Percentiles rank a stretch among this genome's conserved stretches.
Conservation (phyloP, 1,139 yeast species). For the Candida sanyaensis region DNA sequence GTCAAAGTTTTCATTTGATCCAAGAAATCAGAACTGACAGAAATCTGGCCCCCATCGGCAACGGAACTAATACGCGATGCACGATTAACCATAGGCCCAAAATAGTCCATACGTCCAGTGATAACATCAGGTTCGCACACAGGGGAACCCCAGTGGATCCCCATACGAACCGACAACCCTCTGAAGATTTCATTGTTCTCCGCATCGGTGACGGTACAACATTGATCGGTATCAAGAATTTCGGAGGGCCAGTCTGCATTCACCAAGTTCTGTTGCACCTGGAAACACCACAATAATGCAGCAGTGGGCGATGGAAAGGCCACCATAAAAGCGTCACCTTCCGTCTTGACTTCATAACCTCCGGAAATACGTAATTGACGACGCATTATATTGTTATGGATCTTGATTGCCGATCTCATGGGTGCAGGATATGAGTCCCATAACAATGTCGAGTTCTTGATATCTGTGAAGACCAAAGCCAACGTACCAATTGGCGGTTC, state of each 20-base stretch:
- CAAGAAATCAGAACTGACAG: constrained; percentile 80
- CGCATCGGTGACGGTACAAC: constrained; percentile 77
- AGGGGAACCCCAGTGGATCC: constrained; percentile 97
- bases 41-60: constrained; percentile 98
- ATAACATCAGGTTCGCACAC: constrained; percentile 95
- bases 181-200: constrained; percentile 66
- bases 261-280: constrained; percentile 82
- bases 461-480: constrained; percentile 97
- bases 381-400: constrained; percentile 93
- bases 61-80: constrained; percentile 92
- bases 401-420: constrained; percentile 95
- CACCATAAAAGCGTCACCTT: constrained; percentile 99
- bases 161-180: constrained; percentile 96
- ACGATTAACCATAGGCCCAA: constrained; percentile 97
- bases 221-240: constrained; percentile 81
- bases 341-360: constrained; percentile 97
- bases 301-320: constrained; percentile 92
- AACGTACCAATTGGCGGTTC: constrained; percentile 93
- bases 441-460: constrained; percentile 85
- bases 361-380: constrained; percentile 90
- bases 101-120: constrained; percentile 96
- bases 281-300: constrained; percentile 92
- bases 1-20: constrained; percentile 66
- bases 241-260: constrained; percentile 96
- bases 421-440: constrained; percentile 96